Conservation (phyloP, 2,329 filamentous ascomycete genomes). For the Nigrograna mackinnonii region DNA sequence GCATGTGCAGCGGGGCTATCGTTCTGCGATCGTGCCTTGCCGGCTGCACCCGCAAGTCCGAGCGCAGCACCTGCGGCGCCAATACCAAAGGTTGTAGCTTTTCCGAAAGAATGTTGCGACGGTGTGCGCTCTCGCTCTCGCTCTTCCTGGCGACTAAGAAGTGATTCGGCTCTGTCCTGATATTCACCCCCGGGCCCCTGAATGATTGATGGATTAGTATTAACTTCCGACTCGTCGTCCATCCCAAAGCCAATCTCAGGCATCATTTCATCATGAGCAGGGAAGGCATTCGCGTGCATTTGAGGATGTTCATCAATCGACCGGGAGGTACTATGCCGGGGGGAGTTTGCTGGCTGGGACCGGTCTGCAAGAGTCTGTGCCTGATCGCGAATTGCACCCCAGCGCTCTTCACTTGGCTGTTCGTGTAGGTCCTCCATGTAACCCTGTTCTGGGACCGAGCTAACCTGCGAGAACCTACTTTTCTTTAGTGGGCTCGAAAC, state of each 20-base stretch:
- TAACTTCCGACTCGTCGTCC: conserved; percentile 66
- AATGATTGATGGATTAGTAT: conserved; percentile 84
- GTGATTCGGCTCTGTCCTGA: conserved; percentile 45
- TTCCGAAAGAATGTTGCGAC: conserved; percentile 28
- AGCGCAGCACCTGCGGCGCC: conserved; percentile 57
- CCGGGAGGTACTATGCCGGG: conserved; percentile 57
- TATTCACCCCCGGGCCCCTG: conserved; percentile 66
- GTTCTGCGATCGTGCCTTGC: conserved; percentile 42
- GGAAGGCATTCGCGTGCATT: conserved; percentile 71
- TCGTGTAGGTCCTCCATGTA: conserved; percentile 21
- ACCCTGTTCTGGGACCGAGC: conserved; percentile 49
- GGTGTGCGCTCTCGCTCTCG: conserved; percentile 32
- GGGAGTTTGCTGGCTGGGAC: conserved; percentile 48
- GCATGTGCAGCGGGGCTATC: conserved; percentile 26
- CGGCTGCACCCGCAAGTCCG: conserved; percentile 58
- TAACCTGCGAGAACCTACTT: conserved; percentile 15
- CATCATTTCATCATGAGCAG: conserved; percentile 66
- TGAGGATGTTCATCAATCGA: conserved; percentile 53
- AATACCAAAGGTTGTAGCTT: conserved; percentile 41
- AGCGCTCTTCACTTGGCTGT: conserved; percentile 34
- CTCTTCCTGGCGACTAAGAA: conserved; percentile 36
- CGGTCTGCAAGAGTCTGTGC: conserved; percentile 40
- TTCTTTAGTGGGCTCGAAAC: conserved; percentile 27
- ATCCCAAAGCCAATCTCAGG: conserved; percentile 74
- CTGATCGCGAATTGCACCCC: conserved; percentile 45